Evolutionary conservation across 768 basidiomycete genomes (phyloP), one percentile per base, ranked within the genome.

Genomic region (Baorangia bicolor): DNA sequence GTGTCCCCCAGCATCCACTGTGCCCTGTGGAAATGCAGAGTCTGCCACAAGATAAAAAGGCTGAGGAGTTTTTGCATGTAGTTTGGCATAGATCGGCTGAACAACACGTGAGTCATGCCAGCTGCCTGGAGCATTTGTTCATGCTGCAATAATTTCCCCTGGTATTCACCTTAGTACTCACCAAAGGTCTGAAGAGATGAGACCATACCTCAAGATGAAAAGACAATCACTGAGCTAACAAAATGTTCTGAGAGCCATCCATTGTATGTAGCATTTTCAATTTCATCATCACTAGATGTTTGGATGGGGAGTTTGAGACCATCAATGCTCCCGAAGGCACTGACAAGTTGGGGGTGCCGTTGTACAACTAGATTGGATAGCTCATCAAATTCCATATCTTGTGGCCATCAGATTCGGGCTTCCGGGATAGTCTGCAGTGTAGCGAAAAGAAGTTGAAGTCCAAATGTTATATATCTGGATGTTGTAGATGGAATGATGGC

Each of bases 41-140:
- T 82, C 77, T 0, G 77, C 67, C 10, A 77, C 70, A 12, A 80
- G 60, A 60, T 75, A 81, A 57, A 63, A 80, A 1, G 74, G 75
- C 2, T 73, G 67, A 0, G 77, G 79, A n/a, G 74, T 78, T 3
- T 61, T 21, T 2, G 49, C 63, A 0, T 50, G 58, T 0, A 79
- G 64, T 31, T 69, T 70, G 6, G 73, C 47, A 56, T 75, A 80
- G 16, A 82, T 74, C 1, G 66, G 70, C 3, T 59, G 62, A 1
- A 78, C 76, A 53, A 81, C 71, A 23, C 63, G 67, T 8, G 77
- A 69, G 56, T 82, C 76, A 61, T 81, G 81, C 78, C 78, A 82
- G 57, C 78, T 80, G 9, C 79, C 76, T 0, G 78, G 78, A 0
- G 72, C 67, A 64, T 80, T 80, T 14, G 74, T 47, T 7, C 56